Evolutionary conservation across 1,284 basidiomycete genomes (phyloP).

Genomic region (Cerioporus squamosus): DNA sequence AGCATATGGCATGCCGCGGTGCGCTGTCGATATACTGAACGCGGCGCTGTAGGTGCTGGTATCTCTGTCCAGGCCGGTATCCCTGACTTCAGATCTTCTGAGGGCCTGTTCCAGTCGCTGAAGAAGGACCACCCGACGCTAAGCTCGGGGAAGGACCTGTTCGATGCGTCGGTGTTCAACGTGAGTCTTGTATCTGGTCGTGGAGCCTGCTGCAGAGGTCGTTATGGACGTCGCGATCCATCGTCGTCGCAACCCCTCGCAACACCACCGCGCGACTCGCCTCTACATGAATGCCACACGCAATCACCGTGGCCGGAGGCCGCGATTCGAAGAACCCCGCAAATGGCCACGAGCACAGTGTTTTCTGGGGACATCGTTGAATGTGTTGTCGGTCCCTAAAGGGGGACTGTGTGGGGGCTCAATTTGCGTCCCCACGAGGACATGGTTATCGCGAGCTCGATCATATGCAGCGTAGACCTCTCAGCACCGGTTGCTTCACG

Average conservation of each 20-base stretch:
- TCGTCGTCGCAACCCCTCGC: background rate
- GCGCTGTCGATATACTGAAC: conserved; percentile 16
- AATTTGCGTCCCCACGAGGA: too few species aligned
- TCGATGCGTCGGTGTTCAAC: conserved; percentile 89
- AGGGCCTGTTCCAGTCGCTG: conserved; percentile 80
- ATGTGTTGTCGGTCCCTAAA: too few species aligned
- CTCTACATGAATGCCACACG: background rate
- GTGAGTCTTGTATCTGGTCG: conserved; percentile 53
- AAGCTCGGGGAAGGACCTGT: conserved; percentile 85
- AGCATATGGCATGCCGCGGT: background rate
- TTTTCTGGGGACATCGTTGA: too few species aligned
- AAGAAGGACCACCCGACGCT: conserved; percentile 81
- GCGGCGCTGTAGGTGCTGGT: conserved; percentile 74
- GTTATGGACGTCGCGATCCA: background rate
- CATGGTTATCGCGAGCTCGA: too few species aligned
- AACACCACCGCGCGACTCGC: conserved; percentile 2
- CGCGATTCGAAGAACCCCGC: too few species aligned
- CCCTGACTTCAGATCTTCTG: conserved; percentile 88
- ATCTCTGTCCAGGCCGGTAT: conserved; percentile 92
- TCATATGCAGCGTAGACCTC: too few species aligned
- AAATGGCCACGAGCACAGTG: too few species aligned
- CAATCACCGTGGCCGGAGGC: background rate
- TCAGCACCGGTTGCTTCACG: too few species aligned
- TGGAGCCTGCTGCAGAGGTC: background rate
- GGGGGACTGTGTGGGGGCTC: too few species aligned